Base-by-base conservation (phyloP, 2,329 filamentous ascomycete genomes). In the Arthrobotrys megalospora region DNA sequence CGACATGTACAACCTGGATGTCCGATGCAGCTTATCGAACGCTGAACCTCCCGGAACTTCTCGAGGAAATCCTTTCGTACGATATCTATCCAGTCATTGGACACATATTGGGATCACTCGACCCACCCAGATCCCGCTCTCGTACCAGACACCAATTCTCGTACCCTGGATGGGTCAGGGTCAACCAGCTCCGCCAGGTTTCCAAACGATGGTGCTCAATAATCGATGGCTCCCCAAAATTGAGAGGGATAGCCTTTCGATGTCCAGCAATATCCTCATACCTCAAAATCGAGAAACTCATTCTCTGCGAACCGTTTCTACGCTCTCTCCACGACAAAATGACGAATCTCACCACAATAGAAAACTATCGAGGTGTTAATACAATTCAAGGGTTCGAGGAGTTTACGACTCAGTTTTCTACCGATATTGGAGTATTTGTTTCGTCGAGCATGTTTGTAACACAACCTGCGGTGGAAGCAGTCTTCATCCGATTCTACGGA, bases 191-290 rank as follows among this genome's bases (percentile, higher is more conserved):
- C 6, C 55, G 55, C 2, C 0, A 10, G 14, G 55, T 60, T 21
- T 60, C 34, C 11, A 41, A n/a, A 43, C n/a, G 34, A 41, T 60
- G 55, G 55, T 11, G 55, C 11, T n/a, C 28, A 28, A 28, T 60
- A 10, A 60, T 60, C 36, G 19, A 60, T 19, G 28, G 1, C 14
- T 60, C 55, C 4, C 55, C 55, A 6, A 24, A 28, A n/a, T 19
- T 60, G 2, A 12, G 34, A 7, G 24, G n/a, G 6, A 12, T 43
- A 28, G 19, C 43, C 19, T 60, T 43, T 28, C 55, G 55, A 7
- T 43, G 41, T 34, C 55, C 55, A 1, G 0, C 1, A 6, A 60
- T n/a, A n/a, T 24, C 3, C 16, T 28, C 36, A n/a, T 28, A 60
- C 6, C 2, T 60, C 55, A 60, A 24, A 28, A 32, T 43, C 36